Percentiles rank a stretch among this genome's conserved stretches.
Conservation (phyloP, 495 filamentous ascomycete species). For the Beverwykella pulmonaria region DNA sequence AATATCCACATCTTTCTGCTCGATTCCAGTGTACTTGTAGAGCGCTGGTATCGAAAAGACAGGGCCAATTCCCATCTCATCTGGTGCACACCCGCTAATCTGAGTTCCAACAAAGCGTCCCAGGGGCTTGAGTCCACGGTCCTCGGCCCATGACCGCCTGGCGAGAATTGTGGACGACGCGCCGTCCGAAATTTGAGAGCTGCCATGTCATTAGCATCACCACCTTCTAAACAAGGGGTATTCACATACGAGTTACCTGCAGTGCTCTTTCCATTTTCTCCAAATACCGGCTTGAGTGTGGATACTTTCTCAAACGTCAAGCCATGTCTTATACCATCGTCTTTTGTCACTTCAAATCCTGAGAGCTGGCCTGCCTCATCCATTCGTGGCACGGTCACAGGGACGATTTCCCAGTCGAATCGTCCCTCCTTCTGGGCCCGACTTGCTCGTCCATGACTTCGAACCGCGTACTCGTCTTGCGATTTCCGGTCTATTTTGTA, state of each 20-base stretch:
- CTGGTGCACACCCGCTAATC: slow-evolving; percentile 33
- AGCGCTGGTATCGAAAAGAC: slow-evolving; percentile 35
- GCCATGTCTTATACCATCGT: slow-evolving; percentile 38
- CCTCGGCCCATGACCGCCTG: slow-evolving; percentile 33
- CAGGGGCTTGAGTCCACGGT: slow-evolving; percentile 31
- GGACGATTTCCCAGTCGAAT: slow-evolving; percentile 39
- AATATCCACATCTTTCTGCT: slow-evolving; percentile 39
- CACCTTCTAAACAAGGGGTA: not conserved
- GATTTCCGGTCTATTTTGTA: slow-evolving; percentile 33
- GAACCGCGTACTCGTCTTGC: slow-evolving; percentile 38
- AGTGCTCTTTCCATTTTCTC: slow-evolving; percentile 32
- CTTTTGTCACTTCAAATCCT: slow-evolving; percentile 33
- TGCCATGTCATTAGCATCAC: not conserved
- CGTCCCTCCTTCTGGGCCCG: slow-evolving; percentile 35
- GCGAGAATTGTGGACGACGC: slow-evolving; percentile 35
- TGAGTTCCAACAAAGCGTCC: slow-evolving; percentile 37
- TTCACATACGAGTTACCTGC: slow-evolving; percentile 40
- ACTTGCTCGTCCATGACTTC: slow-evolving; percentile 34
- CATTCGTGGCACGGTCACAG: slow-evolving; percentile 28
- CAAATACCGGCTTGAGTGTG: slow-evolving; percentile 36
- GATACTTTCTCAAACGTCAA: slow-evolving; percentile 36
- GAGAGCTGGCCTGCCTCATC: slow-evolving; percentile 27
- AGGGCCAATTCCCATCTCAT: slow-evolving; percentile 42
- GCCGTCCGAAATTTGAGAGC: slow-evolving; percentile 40
- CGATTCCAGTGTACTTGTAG: slow-evolving; percentile 31